Evolutionary conservation across 2,329 filamentous ascomycete genomes (phyloP), one percentile per base, ranked within the genome.

Genomic region (Talaromyces marneffei): DNA sequence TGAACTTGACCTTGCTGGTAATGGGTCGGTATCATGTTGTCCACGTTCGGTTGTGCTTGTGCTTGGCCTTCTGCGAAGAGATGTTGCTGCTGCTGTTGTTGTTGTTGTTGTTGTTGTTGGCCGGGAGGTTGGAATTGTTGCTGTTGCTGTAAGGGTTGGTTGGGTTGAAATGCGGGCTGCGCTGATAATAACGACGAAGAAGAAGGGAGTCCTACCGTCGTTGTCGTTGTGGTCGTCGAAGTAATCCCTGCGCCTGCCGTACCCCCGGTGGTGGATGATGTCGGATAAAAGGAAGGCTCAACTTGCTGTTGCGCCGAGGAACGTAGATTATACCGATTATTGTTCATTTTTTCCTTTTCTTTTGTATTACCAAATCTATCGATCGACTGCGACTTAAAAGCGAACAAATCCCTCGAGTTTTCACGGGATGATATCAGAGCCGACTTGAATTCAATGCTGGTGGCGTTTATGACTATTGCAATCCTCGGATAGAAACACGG

Each of bases 1-100:
- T 50, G 42, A 67, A 52, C 69, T 71, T 46, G 54, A 7, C 52
- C 66, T 60, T 44, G 57, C 57, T 44, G 65, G 33, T 29, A 65
- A 60, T 40, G 59, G 46, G 63, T 56, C 62, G 54, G 55, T 7
- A 35, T 33, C 18, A 56, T 55, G 18, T n/a, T 44, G 10, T 33
- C 44, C 25, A 23, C 52, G 3, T 46, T 9, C 14, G 25, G 55
- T 27, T 29, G 16, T 16, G 16, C 14, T 7, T 31, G 29, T 4
- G 29, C 23, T 42, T 61, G 50, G 8, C 46, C 6, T 6, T 37
- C 33, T 37, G 44, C 33, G 40, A 48, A n/a, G 27, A 53, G 31
- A 9, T 59, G 55, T 35, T 58, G 60, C 7, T 59, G 53, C 8
- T 58, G 25, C 10, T 59, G 54, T 23, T 54, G 9, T 52, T 52